phyloP scores from a whole-genome alignment of 345 rosid species.

The Salix arbutifolia region DNA sequence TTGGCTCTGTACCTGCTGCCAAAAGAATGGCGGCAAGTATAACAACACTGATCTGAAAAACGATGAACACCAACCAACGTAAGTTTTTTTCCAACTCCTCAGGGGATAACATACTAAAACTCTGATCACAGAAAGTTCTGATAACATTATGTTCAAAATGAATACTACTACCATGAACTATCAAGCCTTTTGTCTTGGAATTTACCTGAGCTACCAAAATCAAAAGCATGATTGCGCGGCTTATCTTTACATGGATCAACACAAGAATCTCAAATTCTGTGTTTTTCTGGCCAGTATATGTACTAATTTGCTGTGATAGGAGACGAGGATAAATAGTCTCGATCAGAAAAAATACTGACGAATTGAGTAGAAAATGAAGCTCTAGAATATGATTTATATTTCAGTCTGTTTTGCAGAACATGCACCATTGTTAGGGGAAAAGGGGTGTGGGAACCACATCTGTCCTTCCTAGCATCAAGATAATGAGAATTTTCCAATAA shows the following conservation, averaged over 20 bases:
- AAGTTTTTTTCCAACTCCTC: background rate
- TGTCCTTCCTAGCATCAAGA: background rate
- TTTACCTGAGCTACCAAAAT: slow-evolving; percentile 44
- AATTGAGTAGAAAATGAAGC: background rate
- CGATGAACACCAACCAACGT: background rate
- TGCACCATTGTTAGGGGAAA: no score
- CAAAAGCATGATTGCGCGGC: slow-evolving; percentile 25
- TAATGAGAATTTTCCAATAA: background rate
- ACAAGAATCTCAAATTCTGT: slow-evolving; percentile 24
- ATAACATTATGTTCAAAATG: no score
- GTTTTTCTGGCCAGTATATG: slow-evolving; percentile 19
- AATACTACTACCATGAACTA: background rate
- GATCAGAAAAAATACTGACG: background rate
- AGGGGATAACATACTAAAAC: background rate
- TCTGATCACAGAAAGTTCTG: background rate
- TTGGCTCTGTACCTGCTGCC: slow-evolving; percentile 28
- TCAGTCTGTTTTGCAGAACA: background rate
- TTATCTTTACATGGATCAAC: slow-evolving; percentile 32
- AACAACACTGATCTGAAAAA: slow-evolving; percentile 33
- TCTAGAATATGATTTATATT: no score
- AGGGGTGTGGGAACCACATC: background rate
- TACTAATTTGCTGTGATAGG: slow-evolving; percentile 29
- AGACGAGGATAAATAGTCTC: background rate
- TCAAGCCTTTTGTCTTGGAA: background rate
- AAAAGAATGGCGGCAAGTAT: slow-evolving; percentile 29